phyloP scores from a whole-genome alignment of 768 basidiomycete species.

The Rhizopogon vesiculosus region DNA sequence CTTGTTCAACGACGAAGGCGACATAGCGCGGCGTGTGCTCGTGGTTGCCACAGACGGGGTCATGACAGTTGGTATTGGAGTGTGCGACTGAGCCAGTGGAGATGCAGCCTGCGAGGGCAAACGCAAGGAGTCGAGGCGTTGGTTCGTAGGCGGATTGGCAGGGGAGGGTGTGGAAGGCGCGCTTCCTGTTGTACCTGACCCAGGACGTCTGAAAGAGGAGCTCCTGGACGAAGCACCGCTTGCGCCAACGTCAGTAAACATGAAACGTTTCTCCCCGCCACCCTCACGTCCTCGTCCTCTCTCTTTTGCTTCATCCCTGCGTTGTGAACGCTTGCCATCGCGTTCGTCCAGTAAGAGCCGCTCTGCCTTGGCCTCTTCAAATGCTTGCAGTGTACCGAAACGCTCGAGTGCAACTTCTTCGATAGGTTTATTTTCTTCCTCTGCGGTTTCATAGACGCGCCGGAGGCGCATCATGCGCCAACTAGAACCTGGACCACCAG shows the following conservation, averaged over 20 bases:
- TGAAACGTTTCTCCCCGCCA: conserved; percentile 49
- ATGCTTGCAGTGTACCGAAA: conserved; percentile 81
- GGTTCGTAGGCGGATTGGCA: conserved; percentile 35
- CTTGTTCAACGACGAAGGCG: conserved; percentile 81
- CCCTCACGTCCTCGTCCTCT: conserved; percentile 29
- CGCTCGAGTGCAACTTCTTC: conserved; percentile 85
- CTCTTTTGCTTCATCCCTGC: conserved; percentile 30
- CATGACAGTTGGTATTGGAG: conserved; percentile 90
- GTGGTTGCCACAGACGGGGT: conserved; percentile 50
- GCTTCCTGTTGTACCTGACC: conserved; percentile 46
- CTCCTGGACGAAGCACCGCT: conserved; percentile 75
- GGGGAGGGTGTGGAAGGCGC: conserved; percentile 56
- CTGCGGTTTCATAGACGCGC: conserved; percentile 83
- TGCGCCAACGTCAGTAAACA: conserved; percentile 61
- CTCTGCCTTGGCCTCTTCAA: conserved; percentile 87
- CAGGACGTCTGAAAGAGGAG: conserved; percentile 83
- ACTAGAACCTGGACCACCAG: conserved; percentile 88
- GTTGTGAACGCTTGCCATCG: conserved; percentile 46
- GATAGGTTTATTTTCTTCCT: conserved; percentile 70
- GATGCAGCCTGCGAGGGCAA: conserved; percentile 57
- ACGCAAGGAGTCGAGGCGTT: conserved; percentile 57
- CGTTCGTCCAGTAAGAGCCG: conserved; percentile 81
- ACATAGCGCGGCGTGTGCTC: conserved; percentile 44
- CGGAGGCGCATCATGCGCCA: conserved; percentile 99
- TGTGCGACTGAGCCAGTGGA: conserved; percentile 58